Evolutionary conservation across 75 land plant species (phyloP).

Genomic region (Cryptomeria japonica): DNA sequence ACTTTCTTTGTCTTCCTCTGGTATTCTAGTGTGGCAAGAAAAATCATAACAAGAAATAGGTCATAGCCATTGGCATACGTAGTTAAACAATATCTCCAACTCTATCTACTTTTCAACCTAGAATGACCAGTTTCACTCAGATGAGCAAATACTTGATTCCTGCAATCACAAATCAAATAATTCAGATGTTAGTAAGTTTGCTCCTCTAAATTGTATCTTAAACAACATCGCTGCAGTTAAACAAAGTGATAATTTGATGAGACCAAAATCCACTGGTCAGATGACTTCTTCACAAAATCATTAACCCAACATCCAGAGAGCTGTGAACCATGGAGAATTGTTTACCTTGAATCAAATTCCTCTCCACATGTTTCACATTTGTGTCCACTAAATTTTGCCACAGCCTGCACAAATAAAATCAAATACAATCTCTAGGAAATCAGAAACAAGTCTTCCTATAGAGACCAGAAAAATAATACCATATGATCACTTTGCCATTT

Average conservation of each 20-base stretch:
- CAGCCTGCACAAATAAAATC: conserved; percentile 29
- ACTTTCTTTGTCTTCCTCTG: background rate
- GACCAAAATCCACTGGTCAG: background rate
- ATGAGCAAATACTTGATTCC: conserved; percentile 72
- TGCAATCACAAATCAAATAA: conserved; percentile 21
- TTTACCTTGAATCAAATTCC: conserved; percentile 82
- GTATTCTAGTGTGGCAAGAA: background rate
- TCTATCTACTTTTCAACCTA: conserved; percentile 28
- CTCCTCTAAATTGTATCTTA: background rate
- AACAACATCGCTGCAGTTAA: background rate
- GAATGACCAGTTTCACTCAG: conserved; percentile 64
- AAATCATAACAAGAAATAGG: background rate
- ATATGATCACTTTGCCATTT: background rate
- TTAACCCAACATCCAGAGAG: background rate
- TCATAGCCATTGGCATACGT: background rate
- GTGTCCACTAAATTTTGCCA: conserved; percentile 32
- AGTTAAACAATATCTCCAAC: background rate
- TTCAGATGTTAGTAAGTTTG: background rate
- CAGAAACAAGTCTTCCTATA: background rate
- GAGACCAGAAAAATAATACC: background rate
- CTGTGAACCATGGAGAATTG: background rate
- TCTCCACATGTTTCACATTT: conserved; percentile 76
- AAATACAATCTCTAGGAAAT: background rate
- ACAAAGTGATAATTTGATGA: background rate
- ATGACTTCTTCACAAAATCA: background rate